Evolutionary conservation across 2,329 filamentous ascomycete genomes (phyloP).

Genomic region (Phialocephala subalpina): DNA sequence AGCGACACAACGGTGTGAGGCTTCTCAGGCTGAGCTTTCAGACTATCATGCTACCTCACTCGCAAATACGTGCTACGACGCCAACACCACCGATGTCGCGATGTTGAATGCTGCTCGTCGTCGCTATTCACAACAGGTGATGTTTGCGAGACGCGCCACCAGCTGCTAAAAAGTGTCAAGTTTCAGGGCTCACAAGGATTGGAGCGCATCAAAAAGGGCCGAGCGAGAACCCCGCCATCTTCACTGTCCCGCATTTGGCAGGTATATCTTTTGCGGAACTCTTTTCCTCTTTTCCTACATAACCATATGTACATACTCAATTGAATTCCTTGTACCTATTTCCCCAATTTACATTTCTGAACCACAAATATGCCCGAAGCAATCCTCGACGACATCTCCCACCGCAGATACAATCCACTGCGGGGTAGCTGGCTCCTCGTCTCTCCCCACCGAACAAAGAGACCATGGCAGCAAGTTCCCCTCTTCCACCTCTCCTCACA

Average conservation of each 20-base stretch:
- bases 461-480: constrained; percentile 89
- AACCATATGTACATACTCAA: background rate
- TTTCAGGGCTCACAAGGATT: constrained; percentile 1
- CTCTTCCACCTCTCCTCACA: background rate
- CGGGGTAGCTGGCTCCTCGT: constrained; percentile 92
- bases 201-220: constrained; percentile 9
- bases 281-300: background rate
- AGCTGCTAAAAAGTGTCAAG: background rate
- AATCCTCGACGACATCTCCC: constrained; percentile 94
- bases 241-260: background rate
- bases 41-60: background rate
- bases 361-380: constrained; percentile 69
- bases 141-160: background rate
- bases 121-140: background rate
- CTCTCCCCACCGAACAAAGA: constrained; percentile 94
- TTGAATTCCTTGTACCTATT: background rate
- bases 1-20: background rate
- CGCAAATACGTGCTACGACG: background rate
- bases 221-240: constrained; percentile 10
- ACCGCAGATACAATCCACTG: constrained; percentile 91
- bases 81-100: background rate
- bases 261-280: background rate
- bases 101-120: background rate
- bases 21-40: background rate
- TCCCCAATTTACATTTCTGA: background rate